These are phyloP conservation scores for Capronia epimyces DNA, from an alignment of 2,329 filamentous ascomycete genomes.

Conservation along the genomic window DNA sequence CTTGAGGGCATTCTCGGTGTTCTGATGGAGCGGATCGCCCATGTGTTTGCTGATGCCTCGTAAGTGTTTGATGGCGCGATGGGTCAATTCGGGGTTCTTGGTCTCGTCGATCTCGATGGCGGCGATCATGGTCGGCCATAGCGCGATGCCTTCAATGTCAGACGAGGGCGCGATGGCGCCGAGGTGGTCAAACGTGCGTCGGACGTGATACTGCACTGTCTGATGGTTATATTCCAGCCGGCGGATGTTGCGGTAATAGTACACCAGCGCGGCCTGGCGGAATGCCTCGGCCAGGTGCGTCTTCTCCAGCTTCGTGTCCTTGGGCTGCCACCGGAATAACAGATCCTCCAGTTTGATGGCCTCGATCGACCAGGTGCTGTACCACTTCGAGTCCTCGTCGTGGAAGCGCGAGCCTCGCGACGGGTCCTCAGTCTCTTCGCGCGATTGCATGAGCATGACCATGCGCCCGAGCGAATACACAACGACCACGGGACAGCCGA, in stretches of 20 bases:
- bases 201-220: background rate
- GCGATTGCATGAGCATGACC: background rate
- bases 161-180: background rate
- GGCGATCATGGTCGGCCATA: constrained; percentile 1
- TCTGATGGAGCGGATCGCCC: background rate
- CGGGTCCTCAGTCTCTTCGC: background rate
- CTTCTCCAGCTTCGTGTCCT: background rate
- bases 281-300: background rate
- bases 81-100: background rate
- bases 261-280: background rate
- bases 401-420: too few relatives aligned
- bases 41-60: background rate
- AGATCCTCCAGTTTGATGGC: background rate
- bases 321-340: background rate
- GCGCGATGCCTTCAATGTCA: background rate
- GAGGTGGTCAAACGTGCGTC: background rate
- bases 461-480: background rate
- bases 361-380: constrained; percentile 2
- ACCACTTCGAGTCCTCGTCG: background rate
- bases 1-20: background rate
- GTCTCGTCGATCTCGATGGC: background rate
- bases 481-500: background rate
- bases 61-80: background rate
- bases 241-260: background rate
- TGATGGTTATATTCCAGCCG: background rate